Evolutionary conservation across 495 filamentous ascomycete species (phyloP), one percentile per base, ranked within the genome.

Genomic region (Aspergillus heteromorphus): DNA sequence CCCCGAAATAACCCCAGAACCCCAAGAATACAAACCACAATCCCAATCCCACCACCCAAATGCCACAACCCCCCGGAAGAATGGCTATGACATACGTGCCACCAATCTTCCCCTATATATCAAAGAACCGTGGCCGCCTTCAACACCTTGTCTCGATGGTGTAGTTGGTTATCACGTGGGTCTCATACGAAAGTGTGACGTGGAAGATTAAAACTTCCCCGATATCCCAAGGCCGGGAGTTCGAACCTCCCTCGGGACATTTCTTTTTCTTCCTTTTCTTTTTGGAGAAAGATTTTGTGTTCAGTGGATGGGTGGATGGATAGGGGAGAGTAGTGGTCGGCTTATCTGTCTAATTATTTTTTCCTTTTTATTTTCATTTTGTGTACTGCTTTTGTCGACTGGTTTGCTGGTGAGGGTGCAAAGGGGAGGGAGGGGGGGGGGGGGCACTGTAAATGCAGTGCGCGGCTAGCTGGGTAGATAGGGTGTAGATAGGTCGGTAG

Each of bases 151-250:
- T 47, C 43, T 47, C 43, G 43, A 47, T 47, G 43, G 43, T 47
- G 43, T 47, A 47, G 43, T 47, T 47, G 43, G 43, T 47, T 47
- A 47, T 47, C 43, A 47, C 43, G 43, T 47, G 43, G 43, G 43
- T 47, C 43, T 47, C 43, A 47, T 47, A 47, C 21, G 8, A 2
- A 6, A 47, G 43, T 47, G 29, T 47, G 43, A 47, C 43, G 14
- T 16, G 21, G 43, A 47, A 47, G 43, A 29, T 4, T 23, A 34
- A n/a, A n/a, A 47, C 43, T 47, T 47, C 43, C 27, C 14, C 14
- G 43, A 19, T 19, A 47, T 47, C 43, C 43, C 43, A 47, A 47
- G 43, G 43, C 43, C 43, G 43, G 43, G 43, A 47, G 43, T 47
- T 47, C 43, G 43, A 47, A 47, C 43, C 43, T 47, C 43, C 43